Conservation (phyloP, 805 yeast genomes). For the Lachancea dasiensis region DNA sequence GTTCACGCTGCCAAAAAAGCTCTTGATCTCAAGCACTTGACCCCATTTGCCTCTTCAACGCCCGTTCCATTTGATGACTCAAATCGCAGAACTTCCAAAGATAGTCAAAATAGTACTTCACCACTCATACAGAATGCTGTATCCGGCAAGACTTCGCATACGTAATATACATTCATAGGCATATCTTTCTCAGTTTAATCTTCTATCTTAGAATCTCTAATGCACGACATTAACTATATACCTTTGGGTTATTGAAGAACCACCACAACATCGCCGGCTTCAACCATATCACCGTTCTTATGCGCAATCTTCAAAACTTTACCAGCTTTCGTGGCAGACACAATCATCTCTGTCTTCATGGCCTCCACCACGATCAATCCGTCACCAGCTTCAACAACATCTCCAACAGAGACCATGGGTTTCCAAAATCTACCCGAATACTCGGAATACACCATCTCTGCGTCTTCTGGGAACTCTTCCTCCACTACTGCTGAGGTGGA, state of each 20-base stretch:
- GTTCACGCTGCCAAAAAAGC: slow-evolving; percentile 28
- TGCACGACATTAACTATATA: background rate
- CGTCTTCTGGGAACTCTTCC: slow-evolving; percentile 66
- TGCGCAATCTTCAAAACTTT: slow-evolving; percentile 69
- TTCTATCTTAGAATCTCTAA: too few relatives aligned
- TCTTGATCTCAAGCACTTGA: slow-evolving; percentile 13
- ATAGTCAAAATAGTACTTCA: slow-evolving; percentile 7
- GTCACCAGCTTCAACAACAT: slow-evolving; percentile 63
- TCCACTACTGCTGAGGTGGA: slow-evolving; percentile 39
- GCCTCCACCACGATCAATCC: slow-evolving; percentile 90
- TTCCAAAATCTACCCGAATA: slow-evolving; percentile 98
- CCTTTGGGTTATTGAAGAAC: slow-evolving; percentile 46
- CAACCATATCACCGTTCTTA: slow-evolving; percentile 91
- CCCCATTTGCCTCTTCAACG: background rate
- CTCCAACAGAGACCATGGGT: slow-evolving; percentile 74
- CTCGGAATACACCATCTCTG: slow-evolving; percentile 84
- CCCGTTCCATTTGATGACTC: background rate
- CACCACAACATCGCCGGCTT: slow-evolving; percentile 91
- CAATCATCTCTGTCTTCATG: slow-evolving; percentile 97
- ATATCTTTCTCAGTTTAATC: too few relatives aligned
- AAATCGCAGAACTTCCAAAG: slow-evolving; percentile 7
- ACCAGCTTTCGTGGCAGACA: slow-evolving; percentile 63
- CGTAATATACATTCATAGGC: too few relatives aligned
- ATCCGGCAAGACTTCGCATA: background rate
- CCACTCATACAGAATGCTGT: slow-evolving; percentile 4